Percentiles rank a stretch among this genome's conserved stretches.
Evolutionary conservation across 1,139 yeast species (phyloP).

Genomic region (Petasospora rhodanensis): DNA sequence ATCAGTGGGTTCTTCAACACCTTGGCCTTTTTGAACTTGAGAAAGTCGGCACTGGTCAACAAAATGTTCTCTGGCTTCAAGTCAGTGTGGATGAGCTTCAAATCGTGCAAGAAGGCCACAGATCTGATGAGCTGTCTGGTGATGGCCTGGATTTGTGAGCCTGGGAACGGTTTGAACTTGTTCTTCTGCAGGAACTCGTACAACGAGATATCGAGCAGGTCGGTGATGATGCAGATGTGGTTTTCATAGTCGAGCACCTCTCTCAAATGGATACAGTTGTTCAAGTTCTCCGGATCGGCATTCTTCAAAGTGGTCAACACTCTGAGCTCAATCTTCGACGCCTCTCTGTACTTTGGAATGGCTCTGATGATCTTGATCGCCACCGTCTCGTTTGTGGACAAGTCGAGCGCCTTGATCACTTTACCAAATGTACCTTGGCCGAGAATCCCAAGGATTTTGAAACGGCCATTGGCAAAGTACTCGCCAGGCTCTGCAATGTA

Average conservation of each 20-base stretch:
- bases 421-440: slow-evolving; percentile 99
- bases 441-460: slow-evolving; percentile 58
- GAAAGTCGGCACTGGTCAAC: slow-evolving; percentile 54
- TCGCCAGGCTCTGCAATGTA: slow-evolving; percentile 63
- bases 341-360: slow-evolving; percentile 75
- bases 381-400: slow-evolving; percentile 52
- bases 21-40: slow-evolving; percentile 31
- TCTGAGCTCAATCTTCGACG: slow-evolving; percentile 78
- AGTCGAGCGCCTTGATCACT: slow-evolving; percentile 71
- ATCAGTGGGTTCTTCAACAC: slow-evolving; percentile 76
- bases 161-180: slow-evolving; percentile 73
- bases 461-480: slow-evolving; percentile 61
- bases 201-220: slow-evolving; percentile 74
- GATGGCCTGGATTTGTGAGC: slow-evolving; percentile 78
- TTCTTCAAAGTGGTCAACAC: slow-evolving; percentile 76
- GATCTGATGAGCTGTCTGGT: slow-evolving; percentile 81
- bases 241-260: slow-evolving; percentile 93
- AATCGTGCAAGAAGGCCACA: slow-evolving; percentile 84
- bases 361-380: slow-evolving; percentile 90
- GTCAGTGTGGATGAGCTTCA: slow-evolving; percentile 90
- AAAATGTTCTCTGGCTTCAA: slow-evolving; percentile 91
- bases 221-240: slow-evolving; percentile 92
- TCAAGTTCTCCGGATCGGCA: slow-evolving; percentile 59
- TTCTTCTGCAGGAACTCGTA: slow-evolving; percentile 85
- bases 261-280: slow-evolving; percentile 71